Evolutionary conservation across 78 protist genomes (phyloP), one percentile per base, ranked within the genome.

Genomic region (Dictyostelium citrinum): DNA sequence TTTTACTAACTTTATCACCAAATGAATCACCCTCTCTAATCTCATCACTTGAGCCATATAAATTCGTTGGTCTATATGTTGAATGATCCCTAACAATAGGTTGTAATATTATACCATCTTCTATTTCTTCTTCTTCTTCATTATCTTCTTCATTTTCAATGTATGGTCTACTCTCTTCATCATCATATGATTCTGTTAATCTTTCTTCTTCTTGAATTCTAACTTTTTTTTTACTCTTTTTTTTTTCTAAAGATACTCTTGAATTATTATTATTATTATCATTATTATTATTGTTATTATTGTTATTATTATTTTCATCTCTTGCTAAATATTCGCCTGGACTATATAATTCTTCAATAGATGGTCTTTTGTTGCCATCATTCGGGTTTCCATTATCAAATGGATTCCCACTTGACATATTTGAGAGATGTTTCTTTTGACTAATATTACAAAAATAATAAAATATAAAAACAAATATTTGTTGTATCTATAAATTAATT

Each of bases 61-160:
- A 33, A 31, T 20, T 11, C 49, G 64, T 41, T 29, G 51, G 68
- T 77, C 29, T 31, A 12, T 78, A 61, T 1, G 49, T 55, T 20
- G 49, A 39, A 41, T 83, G 93, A 45, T 86, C 93, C 35, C 93
- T 77, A 45, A 39, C 43, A 24, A 86, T 78, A 46, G 93, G 93
- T 64, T 86, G 68, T 33, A 86, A 64, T 8, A 78, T 60, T 43
- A 86, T 78, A n/a, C 84, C 84, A 43, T 49, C 43, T 3, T 37
- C 60, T 0, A 17, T 10, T 27, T 51, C 84, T 33, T 79, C 72
- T 8, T 76, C 82, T 8, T 77, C 82, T 22, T 46, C n/a, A n/a
- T n/a, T n/a, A n/a, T n/a, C 35, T 0, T 8, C 41, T 27, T 43
- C 35, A 39, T 39, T 39, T 14, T 39, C 82, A 10, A 43, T 43